Evolutionary conservation across 192 early-diverging fungal genomes (phyloP), one percentile per base, ranked within the genome.

Genomic region (Mortierella claussenii): DNA sequence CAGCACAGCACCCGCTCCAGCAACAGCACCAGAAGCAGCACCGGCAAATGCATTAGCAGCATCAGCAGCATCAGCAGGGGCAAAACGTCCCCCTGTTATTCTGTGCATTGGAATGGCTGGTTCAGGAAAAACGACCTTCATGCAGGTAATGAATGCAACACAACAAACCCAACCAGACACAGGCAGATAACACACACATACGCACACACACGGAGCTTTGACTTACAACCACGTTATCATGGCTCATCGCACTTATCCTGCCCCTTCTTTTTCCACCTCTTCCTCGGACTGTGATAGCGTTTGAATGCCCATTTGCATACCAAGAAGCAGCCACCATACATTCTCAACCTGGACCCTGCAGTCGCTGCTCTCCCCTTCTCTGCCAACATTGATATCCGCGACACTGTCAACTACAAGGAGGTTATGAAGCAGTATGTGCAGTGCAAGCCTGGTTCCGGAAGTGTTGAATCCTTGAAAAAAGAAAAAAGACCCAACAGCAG

Each of bases 341-440:
- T 96, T 21, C 73, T 99, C 46, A 99, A 99, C 80, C 84, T 99
- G 64, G 97, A 99, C 65, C 96, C 97, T 3, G 97, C 97, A 21
- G 95, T 97, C 3, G 70, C 76, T 1, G 79, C 89, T 48, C 83
- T 99, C 26, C 95, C 95, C 10, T 99, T 93, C 78, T 87, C 89
- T n/a, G 92, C 95, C 43, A 96, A 99, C 78, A 96, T 99, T 59
- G 97, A 99, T 75, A 97, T 99, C 63, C 86, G 96, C 23, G 97
- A 99, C 81, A 97, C 96, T 4, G 91, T 99, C 26, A 95, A 99
- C 84, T 99, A 97, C 86, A 97, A 97, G 83, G 91, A 97, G 73
- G 97, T 99, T 37, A 99, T 99, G 97, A 91, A 93, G 65, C 95
- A 97, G 90, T 93, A 88, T 13, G 73, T 58, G 37, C 8, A 13